Evolutionary conservation across 2,329 filamentous ascomycete species (phyloP).

Genomic region (Delphinella strobiligena): DNA sequence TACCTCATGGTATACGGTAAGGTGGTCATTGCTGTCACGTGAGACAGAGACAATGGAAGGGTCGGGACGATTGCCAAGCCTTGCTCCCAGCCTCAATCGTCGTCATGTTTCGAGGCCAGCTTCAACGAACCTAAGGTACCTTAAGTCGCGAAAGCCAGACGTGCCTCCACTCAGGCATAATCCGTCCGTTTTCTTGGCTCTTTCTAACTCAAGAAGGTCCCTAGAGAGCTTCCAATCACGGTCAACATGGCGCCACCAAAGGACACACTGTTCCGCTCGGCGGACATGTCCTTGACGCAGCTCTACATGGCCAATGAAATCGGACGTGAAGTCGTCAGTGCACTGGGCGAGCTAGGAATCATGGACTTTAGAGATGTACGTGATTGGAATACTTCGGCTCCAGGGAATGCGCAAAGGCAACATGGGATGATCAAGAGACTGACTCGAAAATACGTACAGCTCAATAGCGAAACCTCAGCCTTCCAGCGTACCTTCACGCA

Average conservation of each 20-base stretch:
- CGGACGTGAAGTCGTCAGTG: slow-evolving; percentile 91
- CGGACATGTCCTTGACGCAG: slow-evolving; percentile 99
- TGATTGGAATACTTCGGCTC: too few species aligned
- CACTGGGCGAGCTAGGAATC: slow-evolving; percentile 86
- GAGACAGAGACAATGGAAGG: too few species aligned
- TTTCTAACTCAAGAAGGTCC: background rate
- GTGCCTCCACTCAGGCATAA: background rate
- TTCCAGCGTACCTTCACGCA: slow-evolving; percentile 97
- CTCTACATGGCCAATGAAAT: slow-evolving; percentile 99
- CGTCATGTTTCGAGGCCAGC: background rate
- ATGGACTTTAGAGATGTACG: slow-evolving; percentile 96
- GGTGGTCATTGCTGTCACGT: too few species aligned
- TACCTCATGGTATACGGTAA: too few species aligned
- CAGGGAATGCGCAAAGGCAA: too few species aligned
- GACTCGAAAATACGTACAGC: too few species aligned
- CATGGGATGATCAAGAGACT: too few species aligned
- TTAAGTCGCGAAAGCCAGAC: background rate
- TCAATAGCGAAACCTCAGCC: slow-evolving; percentile 84
- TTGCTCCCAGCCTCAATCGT: too few species aligned
- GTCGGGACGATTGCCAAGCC: too few species aligned
- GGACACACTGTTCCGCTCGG: slow-evolving; percentile 98
- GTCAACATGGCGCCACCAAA: slow-evolving; percentile 47
- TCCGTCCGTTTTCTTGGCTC: background rate
- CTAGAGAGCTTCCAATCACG: background rate
- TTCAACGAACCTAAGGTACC: background rate